A percentile compares a stretch with the other conserved stretches of the same genome.
phyloP scores from a whole-genome alignment of 2,329 filamentous ascomycete species.

The Claviceps pazoutovae region DNA sequence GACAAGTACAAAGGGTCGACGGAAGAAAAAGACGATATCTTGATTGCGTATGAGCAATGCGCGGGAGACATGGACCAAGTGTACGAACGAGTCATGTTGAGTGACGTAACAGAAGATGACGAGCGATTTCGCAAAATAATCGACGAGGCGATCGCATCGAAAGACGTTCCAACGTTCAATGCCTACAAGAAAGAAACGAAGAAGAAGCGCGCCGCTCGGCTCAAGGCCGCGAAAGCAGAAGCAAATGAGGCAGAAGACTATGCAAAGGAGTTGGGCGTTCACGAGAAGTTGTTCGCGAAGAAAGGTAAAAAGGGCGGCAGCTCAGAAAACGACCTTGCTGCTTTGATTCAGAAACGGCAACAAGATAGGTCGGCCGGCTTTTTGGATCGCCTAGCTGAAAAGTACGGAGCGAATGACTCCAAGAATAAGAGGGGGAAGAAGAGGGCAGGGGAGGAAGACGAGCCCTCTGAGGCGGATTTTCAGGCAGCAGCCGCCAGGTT shows the following conservation, averaged over 20 bases:
- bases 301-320: conserved; percentile 29
- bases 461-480: conserved; percentile 46
- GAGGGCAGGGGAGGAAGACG: conserved; percentile 43
- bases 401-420: conserved; percentile 42
- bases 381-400: conserved; percentile 61
- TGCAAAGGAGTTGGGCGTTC: conserved; percentile 60
- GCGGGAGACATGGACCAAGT: conserved; percentile 65
- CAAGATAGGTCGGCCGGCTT: conserved; percentile 47
- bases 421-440: conserved; percentile 39
- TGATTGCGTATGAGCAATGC: conserved; percentile 58
- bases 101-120: conserved; percentile 71
- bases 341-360: conserved; percentile 61
- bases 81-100: conserved; percentile 78
- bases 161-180: conserved; percentile 51
- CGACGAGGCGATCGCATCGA: conserved; percentile 59
- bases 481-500: conserved; percentile 40
- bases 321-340: conserved; percentile 47
- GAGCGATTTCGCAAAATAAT: conserved; percentile 71
- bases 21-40: conserved; percentile 67
- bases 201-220: conserved; percentile 43
- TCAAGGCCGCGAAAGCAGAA: conserved; percentile 51
- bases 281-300: conserved; percentile 52
- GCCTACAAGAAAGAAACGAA: conserved; percentile 64
- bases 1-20: conserved; percentile 70
- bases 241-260: conserved; percentile 59